phyloP scores from a whole-genome alignment of 1,139 yeast species.

The Keqinozyma sinolaborantium region DNA sequence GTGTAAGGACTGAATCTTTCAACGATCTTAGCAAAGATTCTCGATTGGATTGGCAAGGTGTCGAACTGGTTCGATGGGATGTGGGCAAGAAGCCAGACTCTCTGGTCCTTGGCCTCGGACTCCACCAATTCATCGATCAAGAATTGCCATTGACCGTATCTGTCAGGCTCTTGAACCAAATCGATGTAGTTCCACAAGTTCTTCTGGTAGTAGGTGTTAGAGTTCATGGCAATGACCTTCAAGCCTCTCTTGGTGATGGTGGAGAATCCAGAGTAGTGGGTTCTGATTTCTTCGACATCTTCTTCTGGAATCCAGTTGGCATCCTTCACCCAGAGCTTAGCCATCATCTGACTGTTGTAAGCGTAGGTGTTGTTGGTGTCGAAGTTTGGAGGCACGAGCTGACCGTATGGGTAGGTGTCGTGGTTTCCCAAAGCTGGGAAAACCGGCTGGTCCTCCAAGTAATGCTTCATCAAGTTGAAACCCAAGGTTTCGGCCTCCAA shows the following conservation, averaged over 20 bases:
- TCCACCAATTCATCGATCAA: conserved; percentile 58
- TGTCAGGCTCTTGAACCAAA: conserved; percentile 50
- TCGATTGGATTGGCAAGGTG: conserved; percentile 60
- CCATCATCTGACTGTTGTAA: conserved; percentile 61
- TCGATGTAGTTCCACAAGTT: conserved; percentile 63
- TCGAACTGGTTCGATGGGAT: conserved; percentile 57
- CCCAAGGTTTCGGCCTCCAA: conserved; percentile 50
- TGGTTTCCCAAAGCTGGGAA: conserved; percentile 69
- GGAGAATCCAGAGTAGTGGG: conserved; percentile 63
- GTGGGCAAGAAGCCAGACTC: conserved; percentile 73
- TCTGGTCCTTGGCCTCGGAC: conserved; percentile 52
- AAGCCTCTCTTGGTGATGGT: conserved; percentile 54
- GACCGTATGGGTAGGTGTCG: conserved; percentile 72
- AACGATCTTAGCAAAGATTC: conserved; percentile 53
- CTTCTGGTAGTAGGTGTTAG: conserved; percentile 63
- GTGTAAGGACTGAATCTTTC: conserved; percentile 68
- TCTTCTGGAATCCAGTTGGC: conserved; percentile 31
- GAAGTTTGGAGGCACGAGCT: conserved; percentile 48
- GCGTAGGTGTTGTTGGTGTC: conserved; percentile 44
- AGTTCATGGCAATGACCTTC: conserved; percentile 61
- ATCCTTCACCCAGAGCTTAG: conserved; percentile 49
- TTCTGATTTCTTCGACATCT: conserved; percentile 15
- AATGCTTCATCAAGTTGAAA: conserved; percentile 52
- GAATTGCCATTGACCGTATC: conserved; percentile 63
- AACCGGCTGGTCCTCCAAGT: conserved; percentile 54